A percentile compares a stretch with the other conserved stretches of the same genome.
These are phyloP conservation scores for Antrodiella citrinella DNA, from an alignment of 768 basidiomycete species.

Conservation along the genomic window DNA sequence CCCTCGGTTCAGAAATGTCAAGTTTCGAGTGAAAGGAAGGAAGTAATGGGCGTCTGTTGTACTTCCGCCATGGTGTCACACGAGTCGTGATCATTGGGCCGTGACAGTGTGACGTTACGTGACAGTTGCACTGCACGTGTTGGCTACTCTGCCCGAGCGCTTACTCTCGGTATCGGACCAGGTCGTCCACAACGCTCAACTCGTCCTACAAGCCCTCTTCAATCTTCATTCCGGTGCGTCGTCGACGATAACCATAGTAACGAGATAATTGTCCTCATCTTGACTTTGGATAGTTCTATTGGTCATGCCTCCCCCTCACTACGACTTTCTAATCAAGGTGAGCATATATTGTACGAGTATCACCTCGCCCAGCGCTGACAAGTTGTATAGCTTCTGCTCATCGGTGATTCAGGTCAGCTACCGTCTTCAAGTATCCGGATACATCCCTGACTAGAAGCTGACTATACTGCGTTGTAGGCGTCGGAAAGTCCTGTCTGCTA, in stretches of 20 bases:
- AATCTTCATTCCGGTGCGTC: not conserved
- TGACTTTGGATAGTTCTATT: not conserved
- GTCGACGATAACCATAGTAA: not conserved
- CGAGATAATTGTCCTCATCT: not conserved
- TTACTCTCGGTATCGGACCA: not conserved
- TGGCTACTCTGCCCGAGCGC: not conserved
- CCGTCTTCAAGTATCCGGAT: too few relatives aligned
- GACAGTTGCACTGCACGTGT: not conserved
- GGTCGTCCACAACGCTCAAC: not conserved
- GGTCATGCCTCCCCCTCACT: conserved; percentile 83
- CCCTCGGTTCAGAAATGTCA: too few relatives aligned
- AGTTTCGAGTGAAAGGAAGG: too few relatives aligned
- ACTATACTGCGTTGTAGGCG: conserved; percentile 42
- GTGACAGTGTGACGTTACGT: too few relatives aligned
- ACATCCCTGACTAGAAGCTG: not conserved
- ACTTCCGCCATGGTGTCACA: too few relatives aligned
- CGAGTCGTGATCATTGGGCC: too few relatives aligned
- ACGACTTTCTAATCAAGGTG: conserved; percentile 96
- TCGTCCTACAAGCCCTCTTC: not conserved
- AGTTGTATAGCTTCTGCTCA: conserved; percentile 71
- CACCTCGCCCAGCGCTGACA: conserved; percentile 8
- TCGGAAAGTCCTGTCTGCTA: conserved; percentile 94
- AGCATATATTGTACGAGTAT: conserved; percentile 12
- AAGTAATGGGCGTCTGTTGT: not conserved
- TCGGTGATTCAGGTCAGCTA: conserved; percentile 81